Evolutionary conservation across 1,284 basidiomycete genomes (phyloP), one percentile per base, ranked within the genome.

Genomic region (Naganishia liquefaciens): DNA sequence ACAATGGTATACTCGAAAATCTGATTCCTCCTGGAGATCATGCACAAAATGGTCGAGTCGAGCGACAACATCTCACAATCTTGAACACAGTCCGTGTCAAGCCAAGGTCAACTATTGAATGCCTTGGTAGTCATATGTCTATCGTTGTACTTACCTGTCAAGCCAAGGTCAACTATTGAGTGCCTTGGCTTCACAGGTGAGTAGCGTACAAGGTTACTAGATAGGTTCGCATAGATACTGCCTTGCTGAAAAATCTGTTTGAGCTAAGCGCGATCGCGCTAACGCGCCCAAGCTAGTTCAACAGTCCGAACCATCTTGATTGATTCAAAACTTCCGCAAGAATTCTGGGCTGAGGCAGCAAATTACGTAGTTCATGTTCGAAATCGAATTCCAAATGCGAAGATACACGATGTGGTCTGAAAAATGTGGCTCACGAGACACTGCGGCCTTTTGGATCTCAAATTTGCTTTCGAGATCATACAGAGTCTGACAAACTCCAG

Each of bases 291-390:
- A n/a, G n/a, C n/a, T n/a, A n/a, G n/a, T n/a, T n/a, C n/a, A n/a
- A n/a, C 37, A 11, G 60, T 69, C 1, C 50, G 70, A 19, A 69
- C 68, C 5, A 37, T 66, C 9, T 51, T 70, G 19, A n/a, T 52
- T 19, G 57, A 67, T 2, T 51, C 55, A 19, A 43, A 33, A 7
- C 65, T 68, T 19, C 50, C 55, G 39, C 44, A n/a, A 11, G 15
- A 17, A 7, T 68, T 66, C 37, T 68, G 69, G 69, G 67, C 63
- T 11, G 67, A 70, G 37, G 62, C 67, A 37, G 67, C 67, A 2
- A 40, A 25, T 15, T 70, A 68, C 39, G 54, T 62, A n/a, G 62
- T 47, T 0, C 62, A 67, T 46, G 54, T 57, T 40, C 67, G 67
- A 27, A 70, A 70, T 40, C 57, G 62, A 23, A 11, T 27, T 64